phyloP scores from a whole-genome alignment of 2,329 filamentous ascomycete species.

The Ascochyta fabae region DNA sequence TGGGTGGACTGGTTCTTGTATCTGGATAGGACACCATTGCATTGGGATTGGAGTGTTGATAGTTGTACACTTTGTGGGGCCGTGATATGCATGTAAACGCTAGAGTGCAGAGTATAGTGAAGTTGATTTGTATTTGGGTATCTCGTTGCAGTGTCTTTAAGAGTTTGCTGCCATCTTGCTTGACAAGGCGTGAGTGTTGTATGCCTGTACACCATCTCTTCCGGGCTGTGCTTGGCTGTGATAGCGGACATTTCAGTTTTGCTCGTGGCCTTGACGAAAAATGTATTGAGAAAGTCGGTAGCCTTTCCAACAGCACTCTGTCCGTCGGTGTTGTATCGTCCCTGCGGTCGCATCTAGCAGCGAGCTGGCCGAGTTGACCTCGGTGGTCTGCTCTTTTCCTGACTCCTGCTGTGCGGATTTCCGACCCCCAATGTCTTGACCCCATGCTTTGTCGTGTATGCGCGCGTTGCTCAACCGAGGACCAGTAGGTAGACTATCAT shows the following conservation, averaged over 20 bases:
- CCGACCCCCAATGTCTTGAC: background rate
- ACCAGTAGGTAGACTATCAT: conserved; percentile 49
- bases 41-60: too few species aligned
- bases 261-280: background rate
- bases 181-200: background rate
- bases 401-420: background rate
- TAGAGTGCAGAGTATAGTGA: background rate
- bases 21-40: too few species aligned
- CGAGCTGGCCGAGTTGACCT: background rate
- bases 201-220: background rate
- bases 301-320: background rate
- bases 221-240: background rate
- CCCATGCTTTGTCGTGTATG: background rate
- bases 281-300: background rate
- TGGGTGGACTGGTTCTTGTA: too few species aligned
- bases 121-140: background rate
- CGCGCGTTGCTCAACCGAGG: conserved; percentile 36
- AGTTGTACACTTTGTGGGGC: too few species aligned
- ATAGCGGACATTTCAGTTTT: background rate
- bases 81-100: too few species aligned
- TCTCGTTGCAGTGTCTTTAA: background rate
- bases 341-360: background rate
- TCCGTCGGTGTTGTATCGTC: background rate
- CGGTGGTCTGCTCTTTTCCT: background rate
- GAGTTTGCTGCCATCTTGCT: background rate